Percentiles rank a stretch among this genome's conserved stretches.
phyloP scores from a whole-genome alignment of 108 stramenopile genomes.

The Skeletonema potamos region DNA sequence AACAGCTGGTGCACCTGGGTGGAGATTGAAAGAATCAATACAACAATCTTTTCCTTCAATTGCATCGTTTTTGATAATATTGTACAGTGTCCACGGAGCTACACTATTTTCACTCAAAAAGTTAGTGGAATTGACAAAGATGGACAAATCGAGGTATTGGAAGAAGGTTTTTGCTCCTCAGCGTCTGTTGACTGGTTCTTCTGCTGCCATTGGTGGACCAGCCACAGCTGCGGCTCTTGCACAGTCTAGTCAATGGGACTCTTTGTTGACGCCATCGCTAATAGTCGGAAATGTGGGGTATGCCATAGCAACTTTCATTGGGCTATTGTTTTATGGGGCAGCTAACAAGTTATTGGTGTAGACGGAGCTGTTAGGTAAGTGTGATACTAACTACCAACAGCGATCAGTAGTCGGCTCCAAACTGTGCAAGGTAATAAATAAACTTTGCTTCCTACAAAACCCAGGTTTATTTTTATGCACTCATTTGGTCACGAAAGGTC shows the following conservation, averaged over 20 bases:
- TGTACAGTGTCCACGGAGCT: slow-evolving; percentile 69
- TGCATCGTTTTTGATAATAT: slow-evolving; percentile 50
- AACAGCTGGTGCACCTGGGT: slow-evolving; percentile 82
- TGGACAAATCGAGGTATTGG: slow-evolving; percentile 11
- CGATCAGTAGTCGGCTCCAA: too few species aligned
- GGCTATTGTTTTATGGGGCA: slow-evolving; percentile 34
- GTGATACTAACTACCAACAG: too few species aligned
- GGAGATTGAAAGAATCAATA: slow-evolving; percentile 70
- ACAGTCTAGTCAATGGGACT: slow-evolving; percentile 62
- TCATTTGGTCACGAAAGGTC: too few species aligned
- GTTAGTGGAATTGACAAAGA: slow-evolving; percentile 16
- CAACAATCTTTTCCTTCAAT: slow-evolving; percentile 58
- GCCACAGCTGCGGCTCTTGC: slow-evolving; percentile 83
- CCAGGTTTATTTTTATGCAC: too few species aligned
- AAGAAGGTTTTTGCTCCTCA: slow-evolving; percentile 50
- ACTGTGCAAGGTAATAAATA: too few species aligned
- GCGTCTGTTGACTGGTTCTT: slow-evolving; percentile 70
- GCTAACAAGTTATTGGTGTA: background rate
- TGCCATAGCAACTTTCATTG: slow-evolving; percentile 67
- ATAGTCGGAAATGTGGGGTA: slow-evolving; percentile 84
- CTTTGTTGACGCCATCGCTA: slow-evolving; percentile 63
- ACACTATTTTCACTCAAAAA: slow-evolving; percentile 42
- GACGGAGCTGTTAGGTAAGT: background rate
- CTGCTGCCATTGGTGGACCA: slow-evolving; percentile 85
- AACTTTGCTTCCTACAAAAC: too few species aligned